A percentile compares a stretch with the other conserved stretches of the same genome.
Conservation (phyloP, 2,329 filamentous ascomycete genomes). For the Capronia epimyces region DNA sequence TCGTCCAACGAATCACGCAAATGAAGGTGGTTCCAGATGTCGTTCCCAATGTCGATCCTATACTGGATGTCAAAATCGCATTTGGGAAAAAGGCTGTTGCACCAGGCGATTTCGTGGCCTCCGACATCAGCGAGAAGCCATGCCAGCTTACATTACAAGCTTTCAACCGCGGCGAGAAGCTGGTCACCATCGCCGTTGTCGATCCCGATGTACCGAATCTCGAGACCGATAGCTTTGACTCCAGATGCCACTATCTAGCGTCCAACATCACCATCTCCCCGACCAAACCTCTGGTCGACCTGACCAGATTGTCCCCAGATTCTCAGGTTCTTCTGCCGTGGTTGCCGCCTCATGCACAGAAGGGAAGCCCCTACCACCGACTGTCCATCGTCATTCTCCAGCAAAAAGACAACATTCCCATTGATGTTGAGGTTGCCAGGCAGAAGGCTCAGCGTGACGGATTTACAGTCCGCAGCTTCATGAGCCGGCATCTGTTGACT, state of each 20-base stretch:
- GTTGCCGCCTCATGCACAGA: conserved; percentile 80
- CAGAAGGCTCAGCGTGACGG: conserved; percentile 54
- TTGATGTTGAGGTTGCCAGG: conserved; percentile 57
- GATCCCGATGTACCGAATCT: conserved; percentile 85
- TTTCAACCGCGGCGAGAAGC: conserved; percentile 73
- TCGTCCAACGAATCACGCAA: conserved; percentile 79
- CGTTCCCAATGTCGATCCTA: conserved; percentile 70
- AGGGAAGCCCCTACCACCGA: conserved; percentile 86
- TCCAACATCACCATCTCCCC: conserved; percentile 64
- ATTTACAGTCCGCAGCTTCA: conserved; percentile 71
- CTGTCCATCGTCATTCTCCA: conserved; percentile 77
- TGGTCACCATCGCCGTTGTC: conserved; percentile 78
- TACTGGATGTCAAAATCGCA: conserved; percentile 72
- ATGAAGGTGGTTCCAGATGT: conserved; percentile 86
- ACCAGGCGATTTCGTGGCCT: conserved; percentile 74
- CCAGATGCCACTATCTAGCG: conserved; percentile 82
- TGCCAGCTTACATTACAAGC: conserved; percentile 77
- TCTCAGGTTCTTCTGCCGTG: conserved; percentile 70
- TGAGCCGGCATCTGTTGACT: conserved; percentile 61
- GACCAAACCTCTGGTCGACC: conserved; percentile 56
- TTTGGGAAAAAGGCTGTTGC: conserved; percentile 66
- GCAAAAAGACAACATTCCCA: conserved; percentile 58
- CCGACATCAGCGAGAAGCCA: conserved; percentile 63
- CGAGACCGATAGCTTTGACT: conserved; percentile 67
- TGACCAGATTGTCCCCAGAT: conserved; percentile 55